phyloP scores from a whole-genome alignment of 306 rosid species.

The barrel medic (Medicago truncatula) region DNA sequence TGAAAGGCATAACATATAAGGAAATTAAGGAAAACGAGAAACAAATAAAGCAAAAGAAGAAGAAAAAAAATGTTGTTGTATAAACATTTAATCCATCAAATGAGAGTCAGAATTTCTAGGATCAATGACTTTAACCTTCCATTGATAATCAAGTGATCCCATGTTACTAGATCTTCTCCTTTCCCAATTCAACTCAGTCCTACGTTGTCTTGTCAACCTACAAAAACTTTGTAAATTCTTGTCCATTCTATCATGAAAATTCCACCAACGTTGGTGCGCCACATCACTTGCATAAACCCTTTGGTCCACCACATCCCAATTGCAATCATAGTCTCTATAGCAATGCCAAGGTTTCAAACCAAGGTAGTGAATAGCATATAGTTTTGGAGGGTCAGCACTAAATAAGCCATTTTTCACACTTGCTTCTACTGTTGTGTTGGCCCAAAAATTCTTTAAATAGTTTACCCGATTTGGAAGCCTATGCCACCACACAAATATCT shows the following conservation, averaged over 20 bases:
- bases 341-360: slow-evolving; percentile 94
- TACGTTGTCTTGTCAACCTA: slow-evolving; percentile 63
- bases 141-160: slow-evolving; percentile 62
- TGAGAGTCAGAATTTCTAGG: slow-evolving; percentile 66
- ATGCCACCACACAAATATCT: slow-evolving; percentile 98
- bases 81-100: slow-evolving; percentile 45
- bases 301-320: slow-evolving; percentile 75
- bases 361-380: slow-evolving; percentile 77
- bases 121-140: slow-evolving; percentile 81
- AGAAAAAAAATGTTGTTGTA: no score
- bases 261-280: slow-evolving; percentile 92
- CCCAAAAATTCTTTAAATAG: slow-evolving; percentile 87
- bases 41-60: not conserved
- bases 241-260: slow-evolving; percentile 67
- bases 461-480: slow-evolving; percentile 83
- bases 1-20: not conserved
- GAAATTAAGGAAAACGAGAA: not conserved
- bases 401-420: slow-evolving; percentile 68
- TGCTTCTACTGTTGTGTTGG: slow-evolving; percentile 70
- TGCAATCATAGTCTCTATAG: slow-evolving; percentile 91
- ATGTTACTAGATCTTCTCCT: slow-evolving; percentile 52
- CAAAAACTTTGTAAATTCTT: slow-evolving; percentile 61
- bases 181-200: slow-evolving; percentile 82
- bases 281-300: slow-evolving; percentile 88
- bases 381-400: slow-evolving; percentile 74